Base-by-base conservation (phyloP, 495 filamentous ascomycete genomes). In the Hapsidospora chrysogenum region DNA sequence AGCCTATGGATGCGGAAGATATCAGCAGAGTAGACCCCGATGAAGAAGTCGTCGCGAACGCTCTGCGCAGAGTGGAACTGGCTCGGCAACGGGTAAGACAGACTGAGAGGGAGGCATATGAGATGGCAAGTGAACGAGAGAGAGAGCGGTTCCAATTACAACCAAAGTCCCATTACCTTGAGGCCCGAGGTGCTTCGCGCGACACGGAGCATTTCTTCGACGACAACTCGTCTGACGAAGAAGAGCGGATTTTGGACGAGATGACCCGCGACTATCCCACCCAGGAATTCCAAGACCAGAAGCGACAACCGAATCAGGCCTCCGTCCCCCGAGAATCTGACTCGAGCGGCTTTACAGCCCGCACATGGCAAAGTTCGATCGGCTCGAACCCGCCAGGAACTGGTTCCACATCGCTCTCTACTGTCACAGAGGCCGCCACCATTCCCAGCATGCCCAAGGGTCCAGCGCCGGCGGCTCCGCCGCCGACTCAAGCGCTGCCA, bases 181-280 rank as follows among this genome's bases (percentile, higher is more conserved):
- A 48, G 36, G 34, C 48, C 28, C 39, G 41, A 49, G 26, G 54
- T 51, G 23, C 11, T 26, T 11, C 23, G 13, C 45, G 31, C 1
- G 36, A 33, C 2, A 36, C 23, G 9, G 43, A 48, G 2, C 57
- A 56, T 29, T 61, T 64, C 40, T 66, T 71, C 35, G 75, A 77
- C 33, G 78, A 54, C n/a, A 60, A 83, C 27, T 81, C 86, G 38
- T 78, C 75, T n/a, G 82, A 86, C 36, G 84, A 93, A 43, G 89
- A 93, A 50, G 85, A 96, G 48, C 71, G 85, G 25, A 64, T 95
- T 40, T 54, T 97, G 25, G 89, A 97, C 43, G 85, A 94, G 50
- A 87, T 94, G 74, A 89, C 84, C 1, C 73, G 68, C 41, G 84
- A 80, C 32, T 92, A 87, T 48, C 66, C 79, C 20, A 77, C 93